A percentile compares a stretch with the other conserved stretches of the same genome.
phyloP scores from a whole-genome alignment of 2,329 filamentous ascomycete species.

The Colletotrichum echinochloae region DNA sequence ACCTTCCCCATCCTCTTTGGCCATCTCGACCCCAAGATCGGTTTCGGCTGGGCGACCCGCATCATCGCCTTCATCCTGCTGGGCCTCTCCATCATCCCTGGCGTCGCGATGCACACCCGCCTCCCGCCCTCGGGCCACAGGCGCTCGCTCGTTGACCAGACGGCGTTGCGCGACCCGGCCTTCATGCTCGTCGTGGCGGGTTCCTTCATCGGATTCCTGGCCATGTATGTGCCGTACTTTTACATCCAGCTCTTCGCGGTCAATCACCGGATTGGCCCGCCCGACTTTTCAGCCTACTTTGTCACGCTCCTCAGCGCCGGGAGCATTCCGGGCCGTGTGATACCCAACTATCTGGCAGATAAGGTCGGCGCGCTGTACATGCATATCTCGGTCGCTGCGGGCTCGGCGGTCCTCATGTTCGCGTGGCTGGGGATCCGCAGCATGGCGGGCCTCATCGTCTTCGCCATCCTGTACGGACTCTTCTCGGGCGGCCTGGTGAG shows the following conservation, averaged over 20 bases:
- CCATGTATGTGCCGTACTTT: conserved; percentile 62
- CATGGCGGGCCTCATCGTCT: conserved; percentile 53
- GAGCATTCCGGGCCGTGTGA: conserved; percentile 58
- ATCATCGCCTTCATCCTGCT: conserved; percentile 59
- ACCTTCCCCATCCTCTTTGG: conserved; percentile 54
- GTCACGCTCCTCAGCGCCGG: conserved; percentile 60
- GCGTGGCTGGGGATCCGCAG: conserved; percentile 54
- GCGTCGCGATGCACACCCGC: conserved; percentile 54
- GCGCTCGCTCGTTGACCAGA: conserved; percentile 51
- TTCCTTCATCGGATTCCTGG: conserved; percentile 56
- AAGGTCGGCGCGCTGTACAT: conserved; percentile 55
- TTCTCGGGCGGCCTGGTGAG: conserved; percentile 59
- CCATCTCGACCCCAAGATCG: conserved; percentile 60
- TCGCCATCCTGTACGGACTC: conserved; percentile 59
- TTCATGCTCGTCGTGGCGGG: conserved; percentile 54
- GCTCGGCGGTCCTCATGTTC: conserved; percentile 53
- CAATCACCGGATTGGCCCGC: conserved; percentile 53
- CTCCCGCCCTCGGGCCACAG: conserved; percentile 46
- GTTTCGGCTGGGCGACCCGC: conserved; percentile 66
- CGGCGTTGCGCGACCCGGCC: conserved; percentile 53
- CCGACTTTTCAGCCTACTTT: conserved; percentile 54
- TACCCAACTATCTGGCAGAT: conserved; percentile 60
- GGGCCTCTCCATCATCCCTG: conserved; percentile 52
- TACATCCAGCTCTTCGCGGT: conserved; percentile 58
- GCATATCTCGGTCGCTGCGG: conserved; percentile 48